These are phyloP conservation scores for Sphagnum fallax DNA, from an alignment of 228 moss, liverwort and hornwort species.

Conservation along the genomic window DNA sequence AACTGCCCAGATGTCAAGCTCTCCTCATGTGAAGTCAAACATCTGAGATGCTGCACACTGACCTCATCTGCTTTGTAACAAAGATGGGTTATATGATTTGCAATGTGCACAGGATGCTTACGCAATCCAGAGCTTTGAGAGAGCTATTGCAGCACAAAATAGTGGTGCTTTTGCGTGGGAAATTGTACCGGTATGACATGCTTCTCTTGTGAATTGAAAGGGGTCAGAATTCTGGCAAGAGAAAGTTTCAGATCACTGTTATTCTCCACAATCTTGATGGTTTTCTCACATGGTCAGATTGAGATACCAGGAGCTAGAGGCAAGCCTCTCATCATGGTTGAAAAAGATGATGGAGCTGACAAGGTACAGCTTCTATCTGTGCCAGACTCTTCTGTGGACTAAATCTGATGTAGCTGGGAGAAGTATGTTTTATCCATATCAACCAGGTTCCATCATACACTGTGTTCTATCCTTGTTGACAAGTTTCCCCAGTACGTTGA, in stretches of 20 bases:
- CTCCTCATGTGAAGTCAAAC: too few species aligned
- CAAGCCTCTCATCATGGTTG: conserved; percentile 27
- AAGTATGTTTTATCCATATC: too few species aligned
- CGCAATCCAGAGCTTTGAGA: conserved; percentile 39
- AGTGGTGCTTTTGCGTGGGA: conserved; percentile 38
- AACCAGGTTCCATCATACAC: too few species aligned
- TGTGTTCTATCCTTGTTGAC: too few species aligned
- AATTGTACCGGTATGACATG: conserved; percentile 32
- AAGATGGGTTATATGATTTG: too few species aligned
- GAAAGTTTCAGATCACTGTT: too few species aligned
- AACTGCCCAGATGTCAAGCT: too few species aligned
- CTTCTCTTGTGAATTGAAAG: neutral
- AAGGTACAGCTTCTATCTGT: conserved; percentile 16
- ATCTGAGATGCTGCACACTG: too few species aligned
- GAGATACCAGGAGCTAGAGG: conserved; percentile 44
- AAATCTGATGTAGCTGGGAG: too few species aligned
- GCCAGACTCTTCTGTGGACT: neutral
- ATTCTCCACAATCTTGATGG: neutral
- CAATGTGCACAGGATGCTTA: conserved; percentile 26
- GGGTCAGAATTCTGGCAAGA: too few species aligned
- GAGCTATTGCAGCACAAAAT: conserved; percentile 39
- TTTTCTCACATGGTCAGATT: conserved; percentile 14
- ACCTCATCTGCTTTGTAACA: too few species aligned
- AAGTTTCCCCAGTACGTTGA: too few species aligned
- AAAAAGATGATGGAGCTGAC: conserved; percentile 44